Evolutionary conservation across 495 filamentous ascomycete genomes (phyloP).

Genomic region (Margaritispora aquatica): DNA sequence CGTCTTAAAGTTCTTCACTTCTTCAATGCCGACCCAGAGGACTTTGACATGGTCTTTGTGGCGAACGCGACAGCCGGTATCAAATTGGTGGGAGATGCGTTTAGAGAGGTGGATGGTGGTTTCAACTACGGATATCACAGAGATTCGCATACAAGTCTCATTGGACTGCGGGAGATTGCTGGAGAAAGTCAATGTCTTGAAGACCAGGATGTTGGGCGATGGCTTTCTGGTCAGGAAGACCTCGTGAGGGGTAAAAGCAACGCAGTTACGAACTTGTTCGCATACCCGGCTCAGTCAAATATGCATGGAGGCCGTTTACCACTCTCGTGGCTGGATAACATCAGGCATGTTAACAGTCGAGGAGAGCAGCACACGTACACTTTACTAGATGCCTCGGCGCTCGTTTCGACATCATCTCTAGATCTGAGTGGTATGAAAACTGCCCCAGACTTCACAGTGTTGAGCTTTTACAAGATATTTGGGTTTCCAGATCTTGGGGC

Average conservation of each 20-base stretch:
- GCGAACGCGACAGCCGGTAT: slow-evolving; percentile 89
- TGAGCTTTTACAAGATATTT: slow-evolving; percentile 97
- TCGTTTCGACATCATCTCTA: slow-evolving; percentile 70
- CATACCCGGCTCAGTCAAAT: slow-evolving; percentile 89
- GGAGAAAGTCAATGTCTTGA: slow-evolving; percentile 57
- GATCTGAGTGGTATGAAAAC: slow-evolving; percentile 54
- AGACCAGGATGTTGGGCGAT: slow-evolving; percentile 61
- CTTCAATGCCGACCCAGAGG: slow-evolving; percentile 76
- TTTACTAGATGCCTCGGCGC: slow-evolving; percentile 83
- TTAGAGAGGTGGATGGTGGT: slow-evolving; percentile 55
- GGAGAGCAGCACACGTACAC: slow-evolving; percentile 46
- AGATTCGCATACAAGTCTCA: slow-evolving; percentile 81
- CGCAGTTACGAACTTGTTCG: slow-evolving; percentile 47
- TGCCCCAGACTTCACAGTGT: slow-evolving; percentile 79
- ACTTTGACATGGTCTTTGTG: slow-evolving; percentile 88
- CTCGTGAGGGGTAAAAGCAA: slow-evolving; percentile 3
- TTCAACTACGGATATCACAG: slow-evolving; percentile 82
- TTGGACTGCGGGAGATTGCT: slow-evolving; percentile 75
- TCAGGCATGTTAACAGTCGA: slow-evolving; percentile 32
- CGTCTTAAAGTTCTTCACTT: slow-evolving; percentile 66
- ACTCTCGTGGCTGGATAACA: slow-evolving; percentile 54
- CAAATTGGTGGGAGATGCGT: slow-evolving; percentile 74
- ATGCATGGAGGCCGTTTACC: slow-evolving; percentile 82
- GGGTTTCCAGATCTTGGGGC: slow-evolving; percentile 91
- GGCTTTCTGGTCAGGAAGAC: slow-evolving; percentile 41